A percentile compares a stretch with the other conserved stretches of the same genome.
Evolutionary conservation across 441 rosid genomes (phyloP).

Genomic region (Syzygium syzygioides): DNA sequence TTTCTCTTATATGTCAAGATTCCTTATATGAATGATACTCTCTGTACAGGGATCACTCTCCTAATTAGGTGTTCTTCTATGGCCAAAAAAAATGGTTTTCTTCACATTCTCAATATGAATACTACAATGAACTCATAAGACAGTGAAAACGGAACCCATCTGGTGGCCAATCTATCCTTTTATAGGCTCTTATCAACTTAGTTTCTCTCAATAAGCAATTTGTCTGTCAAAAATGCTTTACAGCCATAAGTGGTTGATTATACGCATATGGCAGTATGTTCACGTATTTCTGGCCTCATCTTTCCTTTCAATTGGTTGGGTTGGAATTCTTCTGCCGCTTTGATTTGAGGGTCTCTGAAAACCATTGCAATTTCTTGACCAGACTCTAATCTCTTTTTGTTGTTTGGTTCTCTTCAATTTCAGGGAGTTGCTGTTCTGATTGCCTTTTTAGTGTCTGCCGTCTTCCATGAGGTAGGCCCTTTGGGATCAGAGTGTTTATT

Average conservation of each 20-base stretch:
- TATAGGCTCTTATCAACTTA: background rate
- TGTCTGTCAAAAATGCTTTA: background rate
- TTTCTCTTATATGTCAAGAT: background rate
- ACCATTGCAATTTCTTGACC: background rate
- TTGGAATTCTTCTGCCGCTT: background rate
- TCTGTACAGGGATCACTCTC: background rate
- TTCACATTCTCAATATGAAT: background rate
- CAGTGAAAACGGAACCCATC: background rate
- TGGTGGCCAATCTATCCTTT: background rate
- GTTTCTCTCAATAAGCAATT: background rate
- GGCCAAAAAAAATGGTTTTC: background rate
- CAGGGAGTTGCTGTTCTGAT: slow-evolving; percentile 65
- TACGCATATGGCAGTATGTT: background rate
- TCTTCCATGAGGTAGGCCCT: slow-evolving; percentile 81
- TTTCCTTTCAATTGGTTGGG: background rate
- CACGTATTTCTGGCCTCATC: background rate
- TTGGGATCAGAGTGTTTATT: background rate
- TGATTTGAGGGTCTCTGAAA: background rate
- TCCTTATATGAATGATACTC: background rate
- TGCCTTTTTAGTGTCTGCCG: slow-evolving; percentile 80
- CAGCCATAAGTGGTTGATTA: background rate
- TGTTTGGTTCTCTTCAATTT: slow-evolving; percentile 4
- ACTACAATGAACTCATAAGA: background rate
- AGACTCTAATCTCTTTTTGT: background rate
- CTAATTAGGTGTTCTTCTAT: background rate